Base-by-base conservation (phyloP, 1,139 yeast species). In the Taphrina deformans region DNA sequence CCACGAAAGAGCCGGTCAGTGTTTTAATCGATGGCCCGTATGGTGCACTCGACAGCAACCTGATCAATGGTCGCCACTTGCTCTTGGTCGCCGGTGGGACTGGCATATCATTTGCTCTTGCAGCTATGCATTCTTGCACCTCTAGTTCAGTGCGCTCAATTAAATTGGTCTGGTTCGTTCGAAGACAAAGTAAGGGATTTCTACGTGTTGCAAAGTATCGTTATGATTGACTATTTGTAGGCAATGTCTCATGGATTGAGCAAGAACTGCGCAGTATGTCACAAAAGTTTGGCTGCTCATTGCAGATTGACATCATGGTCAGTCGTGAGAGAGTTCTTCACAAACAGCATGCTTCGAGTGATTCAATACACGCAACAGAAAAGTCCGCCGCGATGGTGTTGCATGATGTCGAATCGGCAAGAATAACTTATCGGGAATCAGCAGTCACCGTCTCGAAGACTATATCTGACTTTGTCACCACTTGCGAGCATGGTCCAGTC, bases 11-110 rank as follows among this genome's bases (percentile, higher is more conserved):
- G 14, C 58, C 61, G 21, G 23, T 55, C 9, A 41, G 31, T 21
- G 61, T 55, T n/a, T 18, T 44, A 16, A 23, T 55, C 18, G 61
- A 55, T 23, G 61, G 61, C 2, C 61, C 61, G 12, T 55, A 55
- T 29, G 61, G 61, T 7, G 10, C 27, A 9, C 27, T 44, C 29
- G 40, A 27, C 29, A 18, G 14, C 12, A 14, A n/a, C 18, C 29
- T 55, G n/a, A n/a, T 38, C 18, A 14, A 9, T 10, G 52, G 23
- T 3, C 61, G 61, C 0, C 51, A 26, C 23, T 16, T 55, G 16
- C 41, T 44, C 2, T 12, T 55, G 18, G 18, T 44, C 16, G 52
- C 18, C 3, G 61, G 52, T 16, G 61, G 61, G 6, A 55, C 61
- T 10, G 61, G 61, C 27, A 55, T 55, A 12, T 55, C 61, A 7